phyloP scores from a whole-genome alignment of 768 basidiomycete species.

The Pleurotus salmoneostramineus region DNA sequence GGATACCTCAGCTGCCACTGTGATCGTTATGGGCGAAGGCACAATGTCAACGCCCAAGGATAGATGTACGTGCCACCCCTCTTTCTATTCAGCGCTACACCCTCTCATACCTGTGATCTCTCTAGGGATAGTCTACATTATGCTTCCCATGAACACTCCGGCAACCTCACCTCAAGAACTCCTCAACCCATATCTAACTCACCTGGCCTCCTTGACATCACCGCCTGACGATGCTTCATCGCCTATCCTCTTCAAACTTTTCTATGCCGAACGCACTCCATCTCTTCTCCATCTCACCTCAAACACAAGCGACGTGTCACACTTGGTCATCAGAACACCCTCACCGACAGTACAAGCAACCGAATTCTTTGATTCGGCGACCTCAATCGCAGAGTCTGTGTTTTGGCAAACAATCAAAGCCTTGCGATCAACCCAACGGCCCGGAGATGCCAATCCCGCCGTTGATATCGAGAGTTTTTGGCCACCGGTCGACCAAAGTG shows the following conservation, averaged over 20 bases:
- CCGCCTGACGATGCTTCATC: conserved; percentile 14
- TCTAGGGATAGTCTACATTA: conserved; percentile 58
- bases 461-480: neutral
- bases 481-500: neutral
- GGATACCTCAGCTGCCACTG: conserved; percentile 48
- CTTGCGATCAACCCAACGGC: conserved; percentile 15
- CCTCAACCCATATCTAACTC: conserved; percentile 56
- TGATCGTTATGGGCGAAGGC: conserved; percentile 66
- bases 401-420: conserved; percentile 43
- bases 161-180: conserved; percentile 33
- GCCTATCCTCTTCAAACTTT: conserved; percentile 47
- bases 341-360: conserved; percentile 32
- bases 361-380: conserved; percentile 54
- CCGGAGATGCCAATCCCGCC: neutral
- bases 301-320: conserved; percentile 20
- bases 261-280: conserved; percentile 45
- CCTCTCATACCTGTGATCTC: neutral
- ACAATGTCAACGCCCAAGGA: conserved; percentile 71
- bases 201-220: conserved; percentile 30
- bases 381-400: conserved; percentile 50
- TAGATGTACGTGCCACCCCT: conserved; percentile 50
- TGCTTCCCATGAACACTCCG: conserved; percentile 35
- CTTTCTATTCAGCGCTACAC: conserved; percentile 10
- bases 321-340: conserved; percentile 18
- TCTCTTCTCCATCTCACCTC: conserved; percentile 15